These are phyloP conservation scores for Aspergillus melleus DNA, from an alignment of 2,329 filamentous ascomycete species.

Conservation along the genomic window DNA sequence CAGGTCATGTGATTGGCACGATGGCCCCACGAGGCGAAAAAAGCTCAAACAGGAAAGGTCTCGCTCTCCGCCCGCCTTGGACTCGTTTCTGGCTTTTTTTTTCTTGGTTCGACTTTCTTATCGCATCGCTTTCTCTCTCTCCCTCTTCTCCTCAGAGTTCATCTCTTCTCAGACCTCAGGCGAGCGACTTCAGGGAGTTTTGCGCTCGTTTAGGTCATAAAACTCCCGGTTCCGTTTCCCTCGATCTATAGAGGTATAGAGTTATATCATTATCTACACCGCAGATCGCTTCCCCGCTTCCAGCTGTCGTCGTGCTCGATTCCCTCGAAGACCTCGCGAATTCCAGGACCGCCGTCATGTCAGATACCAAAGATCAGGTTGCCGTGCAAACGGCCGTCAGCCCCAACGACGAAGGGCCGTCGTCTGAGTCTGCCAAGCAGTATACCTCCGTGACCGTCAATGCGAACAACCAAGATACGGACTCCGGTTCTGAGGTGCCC, in stretches of 20 bases:
- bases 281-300: neutral
- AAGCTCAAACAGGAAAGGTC: conserved; percentile 10
- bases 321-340: neutral
- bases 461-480: conserved; percentile 16
- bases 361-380: conserved; percentile 27
- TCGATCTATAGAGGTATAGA: neutral
- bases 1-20: neutral
- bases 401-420: conserved; percentile 4
- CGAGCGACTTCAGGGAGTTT: conserved; percentile 60
- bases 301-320: conserved; percentile 2
- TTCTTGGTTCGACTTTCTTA: neutral
- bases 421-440: conserved; percentile 17
- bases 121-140: conserved; percentile 8
- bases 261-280: neutral
- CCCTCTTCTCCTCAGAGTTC: conserved; percentile 1
- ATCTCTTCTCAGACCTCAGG: conserved; percentile 20
- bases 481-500: conserved; percentile 20
- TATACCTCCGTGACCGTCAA: conserved; percentile 16
- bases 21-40: conserved; percentile 6
- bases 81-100: conserved; percentile 14
- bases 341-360: conserved; percentile 21
- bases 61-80: conserved; percentile 1
- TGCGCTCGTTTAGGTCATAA: conserved; percentile 54
- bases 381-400: conserved; percentile 23
- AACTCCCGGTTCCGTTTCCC: conserved; percentile 40